Base-by-base conservation (phyloP, 192 early-diverging fungal genomes). In the Entomortierella chlamydospora region DNA sequence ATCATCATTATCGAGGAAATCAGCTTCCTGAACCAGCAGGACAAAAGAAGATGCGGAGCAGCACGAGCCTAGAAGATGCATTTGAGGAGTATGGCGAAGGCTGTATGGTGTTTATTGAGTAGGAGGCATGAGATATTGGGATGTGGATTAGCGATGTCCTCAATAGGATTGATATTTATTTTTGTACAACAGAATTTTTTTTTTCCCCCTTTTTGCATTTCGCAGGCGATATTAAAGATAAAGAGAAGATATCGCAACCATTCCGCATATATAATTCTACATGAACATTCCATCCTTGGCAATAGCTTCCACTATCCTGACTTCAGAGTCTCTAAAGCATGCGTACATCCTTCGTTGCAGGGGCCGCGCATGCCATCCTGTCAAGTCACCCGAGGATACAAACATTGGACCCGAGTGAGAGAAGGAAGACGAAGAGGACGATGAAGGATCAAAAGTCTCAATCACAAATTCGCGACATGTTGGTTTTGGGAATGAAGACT, bases 381-480 rank as follows among this genome's bases (percentile, higher is more conserved):
- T 25, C 26, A 37, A 18, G 25, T 37, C 60, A 9, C 60, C 60
- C 2, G 56, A 57, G 2, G 57, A 59, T 30, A 45, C 33, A 50
- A 17, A 61, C 43, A 50, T 50, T 17, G 60, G 33, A 13, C n/a
- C n/a, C 23, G 52, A 10, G 23, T 11, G 3, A 7, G 52, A 54
- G 15, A 8, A 6, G 37, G 39, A 59, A 6, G 22, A 39, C 17
- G 57, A 59, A 43, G 57, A 30, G 5, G n/a, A 2, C 6, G 52
- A 54, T 31, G 60, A 49, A 12, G 74, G 74, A n/a, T 78, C 74
- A 45, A 78, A 78, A 9, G 70, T 78, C 39, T 86, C 82, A 55
- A 87, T 68, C 9, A 91, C 78, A 74, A 85, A 89, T 68, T 92
- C 91, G 29, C 84, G 85, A 26, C 61, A 82, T 12, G 42, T 74